A percentile compares a stretch with the other conserved stretches of the same genome.
phyloP scores from a whole-genome alignment of 495 filamentous ascomycete genomes.

The Podospora anserina region DNA sequence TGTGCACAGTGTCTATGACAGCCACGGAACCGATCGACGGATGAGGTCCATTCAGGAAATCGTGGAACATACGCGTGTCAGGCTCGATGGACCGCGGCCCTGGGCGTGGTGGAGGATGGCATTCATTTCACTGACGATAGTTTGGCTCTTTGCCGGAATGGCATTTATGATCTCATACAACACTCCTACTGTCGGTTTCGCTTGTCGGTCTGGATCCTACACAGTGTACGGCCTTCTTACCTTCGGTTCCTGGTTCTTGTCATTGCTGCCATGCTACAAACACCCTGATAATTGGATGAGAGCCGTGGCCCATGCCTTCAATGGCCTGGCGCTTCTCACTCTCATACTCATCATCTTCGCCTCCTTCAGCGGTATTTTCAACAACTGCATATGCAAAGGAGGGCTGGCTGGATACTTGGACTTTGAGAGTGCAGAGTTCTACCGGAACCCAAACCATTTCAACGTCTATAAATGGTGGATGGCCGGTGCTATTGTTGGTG shows the following conservation, averaged over 20 bases:
- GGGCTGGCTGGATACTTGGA: slow-evolving; percentile 30
- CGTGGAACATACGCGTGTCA: not conserved
- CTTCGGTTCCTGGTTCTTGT: slow-evolving; percentile 28
- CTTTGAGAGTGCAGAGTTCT: slow-evolving; percentile 25
- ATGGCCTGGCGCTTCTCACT: not conserved
- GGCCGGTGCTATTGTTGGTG: slow-evolving; percentile 2
- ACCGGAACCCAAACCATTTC: slow-evolving; percentile 14
- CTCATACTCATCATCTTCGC: slow-evolving; percentile 16
- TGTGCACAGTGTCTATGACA: slow-evolving; percentile 39
- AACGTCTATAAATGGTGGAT: slow-evolving; percentile 16
- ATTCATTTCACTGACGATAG: slow-evolving; percentile 31
- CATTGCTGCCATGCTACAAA: not conserved
- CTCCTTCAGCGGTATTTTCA: slow-evolving; percentile 41
- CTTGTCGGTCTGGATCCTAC: slow-evolving; percentile 50
- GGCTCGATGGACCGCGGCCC: slow-evolving; percentile 5
- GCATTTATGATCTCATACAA: slow-evolving; percentile 44
- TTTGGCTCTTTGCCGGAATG: slow-evolving; percentile 33
- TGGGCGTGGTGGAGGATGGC: slow-evolving; percentile 18
- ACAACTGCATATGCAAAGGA: slow-evolving; percentile 21
- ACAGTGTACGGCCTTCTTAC: slow-evolving; percentile 40
- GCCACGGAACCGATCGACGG: not conserved
- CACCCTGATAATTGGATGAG: not conserved
- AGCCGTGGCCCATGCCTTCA: slow-evolving; percentile 8
- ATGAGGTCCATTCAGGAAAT: not conserved
- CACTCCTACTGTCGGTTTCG: slow-evolving; percentile 50